phyloP scores from a whole-genome alignment of 371 early-diverging fungal species.

The Cokeromyces recurvatus region DNA sequence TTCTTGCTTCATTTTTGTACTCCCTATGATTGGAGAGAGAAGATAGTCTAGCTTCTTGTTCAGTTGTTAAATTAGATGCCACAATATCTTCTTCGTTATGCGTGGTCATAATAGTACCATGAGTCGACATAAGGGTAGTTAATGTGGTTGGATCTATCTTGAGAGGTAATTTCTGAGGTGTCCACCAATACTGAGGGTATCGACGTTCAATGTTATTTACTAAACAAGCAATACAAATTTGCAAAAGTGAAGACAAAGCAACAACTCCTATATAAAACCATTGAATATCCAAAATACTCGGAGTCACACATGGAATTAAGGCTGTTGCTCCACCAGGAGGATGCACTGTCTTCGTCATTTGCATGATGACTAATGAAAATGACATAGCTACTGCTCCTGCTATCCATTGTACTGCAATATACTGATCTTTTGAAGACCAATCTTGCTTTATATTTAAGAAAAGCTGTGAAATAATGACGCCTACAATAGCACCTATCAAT shows the following conservation, averaged over 20 bases:
- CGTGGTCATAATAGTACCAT: too few relatives aligned
- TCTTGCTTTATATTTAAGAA: slow-evolving; percentile 42
- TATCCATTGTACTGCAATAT: slow-evolving; percentile 56
- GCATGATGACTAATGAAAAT: slow-evolving; percentile 62
- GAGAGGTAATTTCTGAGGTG: slow-evolving; percentile 16
- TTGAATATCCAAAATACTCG: slow-evolving; percentile 40
- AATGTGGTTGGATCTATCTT: slow-evolving; percentile 6
- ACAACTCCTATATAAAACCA: slow-evolving; percentile 63
- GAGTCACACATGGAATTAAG: slow-evolving; percentile 52
- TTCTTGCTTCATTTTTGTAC: too few relatives aligned
- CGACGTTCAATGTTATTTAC: slow-evolving; percentile 65
- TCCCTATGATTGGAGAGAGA: too few relatives aligned
- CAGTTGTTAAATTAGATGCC: too few relatives aligned
- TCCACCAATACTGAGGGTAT: slow-evolving; percentile 71
- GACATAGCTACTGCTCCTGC: slow-evolving; percentile 66
- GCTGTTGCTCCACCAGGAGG: slow-evolving; percentile 77
- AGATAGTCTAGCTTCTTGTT: too few relatives aligned
- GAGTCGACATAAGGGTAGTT: too few relatives aligned
- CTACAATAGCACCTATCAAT: slow-evolving; percentile 55
- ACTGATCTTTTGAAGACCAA: slow-evolving; percentile 17
- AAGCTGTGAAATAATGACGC: slow-evolving; percentile 59
- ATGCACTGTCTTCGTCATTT: slow-evolving; percentile 64
- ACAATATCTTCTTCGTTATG: too few relatives aligned
- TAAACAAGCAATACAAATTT: slow-evolving; percentile 57
- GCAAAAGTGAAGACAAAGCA: slow-evolving; percentile 41